Evolutionary conservation across 768 basidiomycete genomes (phyloP), one percentile per base, ranked within the genome.

Genomic region (Boletus vinaceobasis): DNA sequence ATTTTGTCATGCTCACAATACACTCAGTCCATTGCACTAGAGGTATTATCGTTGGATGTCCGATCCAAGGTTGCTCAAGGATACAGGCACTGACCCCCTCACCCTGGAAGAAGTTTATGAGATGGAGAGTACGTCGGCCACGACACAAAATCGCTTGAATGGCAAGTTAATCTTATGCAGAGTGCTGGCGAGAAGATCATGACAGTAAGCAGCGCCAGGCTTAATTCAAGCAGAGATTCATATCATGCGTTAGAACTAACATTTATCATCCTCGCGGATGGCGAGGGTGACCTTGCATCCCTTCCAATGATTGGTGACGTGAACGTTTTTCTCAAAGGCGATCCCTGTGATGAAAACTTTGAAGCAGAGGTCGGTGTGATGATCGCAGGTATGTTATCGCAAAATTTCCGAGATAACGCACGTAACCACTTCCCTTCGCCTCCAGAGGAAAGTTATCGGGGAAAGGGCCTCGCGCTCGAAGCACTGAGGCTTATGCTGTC

Each of bases 21-120:
- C 11, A 8, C 32, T 47, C 32, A 42, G 21, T 37, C 6, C 4
- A 10, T 38, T 21, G 14, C 0, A 8, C 21, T 13, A 93, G 90
- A 87, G 73, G 64, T 98, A 97, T 65, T 84, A 95, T 66, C 76
- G 78, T 58, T 98, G 94, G 94, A 96, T 98, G 94, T 74, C 80
- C 29, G 79, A 81, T 66, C 80, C 82, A 33, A 83, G 84, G 58
- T 74, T 98, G 50, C 80, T 85, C 39, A 78, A 82, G 46, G 75
- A 87, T 17, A 97, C 93, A 0, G 93, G 93, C 5, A 93, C 90
- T 54, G 93, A 96, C 60, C 86, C 87, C 5, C 76, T 97, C 39
- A 81, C 79, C 8, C 72, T 93, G 7, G 84, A 88, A 56, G 83
- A 95, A 64, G 94, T 95, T 64, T 85, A 86, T 56, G 85, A 86